Conservation (phyloP, 164 flowering plant genomes). For the Berberis vulgaris region DNA sequence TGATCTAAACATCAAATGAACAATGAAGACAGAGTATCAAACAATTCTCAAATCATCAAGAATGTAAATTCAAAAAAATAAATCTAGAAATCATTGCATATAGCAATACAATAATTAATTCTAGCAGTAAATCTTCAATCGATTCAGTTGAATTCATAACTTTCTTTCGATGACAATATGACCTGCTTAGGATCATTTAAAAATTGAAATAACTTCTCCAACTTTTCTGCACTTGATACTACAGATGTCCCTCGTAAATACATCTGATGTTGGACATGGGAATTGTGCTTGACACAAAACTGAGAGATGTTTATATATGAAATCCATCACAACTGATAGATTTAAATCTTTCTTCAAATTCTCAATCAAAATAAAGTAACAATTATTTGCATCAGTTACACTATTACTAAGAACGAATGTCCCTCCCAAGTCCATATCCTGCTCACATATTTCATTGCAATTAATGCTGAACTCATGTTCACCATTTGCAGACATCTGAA, state of each 20-base stretch:
- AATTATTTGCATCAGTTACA: neutral
- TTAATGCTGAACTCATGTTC: no score
- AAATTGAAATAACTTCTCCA: slow-evolving; percentile 27
- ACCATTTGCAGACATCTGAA: no score
- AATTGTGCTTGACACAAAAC: slow-evolving; percentile 25
- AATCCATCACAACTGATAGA: slow-evolving; percentile 25
- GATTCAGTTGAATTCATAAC: slow-evolving; percentile 28
- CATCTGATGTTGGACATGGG: slow-evolving; percentile 28
- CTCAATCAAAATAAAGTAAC: slow-evolving; percentile 24
- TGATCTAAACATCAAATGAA: no score
- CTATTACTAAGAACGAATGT: neutral
- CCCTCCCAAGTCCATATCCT: slow-evolving; percentile 28
- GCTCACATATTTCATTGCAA: no score
- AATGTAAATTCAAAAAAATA: no score
- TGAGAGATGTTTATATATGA: slow-evolving; percentile 24
- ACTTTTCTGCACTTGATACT: slow-evolving; percentile 20
- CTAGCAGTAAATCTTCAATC: slow-evolving; percentile 6
- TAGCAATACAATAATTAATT: no score
- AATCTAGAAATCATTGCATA: no score
- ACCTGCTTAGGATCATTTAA: slow-evolving; percentile 30
- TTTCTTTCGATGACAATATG: slow-evolving; percentile 41
- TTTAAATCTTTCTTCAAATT: slow-evolving; percentile 44
- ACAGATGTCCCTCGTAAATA: slow-evolving; percentile 32
- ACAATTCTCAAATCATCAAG: no score
- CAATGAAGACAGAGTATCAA: no score